A percentile compares a stretch with the other conserved stretches of the same genome.
Conservation (phyloP, 2,329 filamentous ascomycete species). For the Laburnicola sp. region DNA sequence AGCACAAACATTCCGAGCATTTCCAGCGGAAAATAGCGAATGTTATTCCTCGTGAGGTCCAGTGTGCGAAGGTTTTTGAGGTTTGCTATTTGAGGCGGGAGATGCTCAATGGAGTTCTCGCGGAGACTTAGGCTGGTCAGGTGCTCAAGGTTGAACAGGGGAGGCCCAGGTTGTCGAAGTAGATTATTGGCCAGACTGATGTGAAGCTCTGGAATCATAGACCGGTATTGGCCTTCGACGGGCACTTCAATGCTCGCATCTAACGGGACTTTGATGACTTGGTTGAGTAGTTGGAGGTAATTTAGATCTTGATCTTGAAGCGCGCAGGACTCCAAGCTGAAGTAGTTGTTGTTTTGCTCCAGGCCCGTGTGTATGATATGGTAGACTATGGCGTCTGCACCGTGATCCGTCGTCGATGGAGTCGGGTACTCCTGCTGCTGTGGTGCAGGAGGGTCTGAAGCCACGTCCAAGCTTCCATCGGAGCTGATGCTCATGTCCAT, state of each 20-base stretch:
- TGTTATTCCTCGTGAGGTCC: conserved; percentile 28
- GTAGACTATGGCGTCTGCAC: not conserved
- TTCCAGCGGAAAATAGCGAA: conserved; percentile 32
- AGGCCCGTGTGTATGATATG: conserved; percentile 16
- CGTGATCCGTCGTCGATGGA: no score
- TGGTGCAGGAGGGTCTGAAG: not conserved
- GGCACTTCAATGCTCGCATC: conserved; percentile 32
- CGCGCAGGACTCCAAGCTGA: conserved; percentile 16
- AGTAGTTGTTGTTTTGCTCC: conserved; percentile 20
- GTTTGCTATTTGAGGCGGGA: conserved; percentile 31
- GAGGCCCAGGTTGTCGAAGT: conserved; percentile 23
- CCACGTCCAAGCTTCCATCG: conserved; percentile 18
- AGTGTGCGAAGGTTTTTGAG: conserved; percentile 25
- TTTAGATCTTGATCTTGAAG: conserved; percentile 29
- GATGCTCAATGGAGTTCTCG: conserved; percentile 29
- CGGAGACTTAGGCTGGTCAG: conserved; percentile 31
- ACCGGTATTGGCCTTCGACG: conserved; percentile 34
- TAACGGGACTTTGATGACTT: conserved; percentile 28
- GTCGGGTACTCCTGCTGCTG: no score
- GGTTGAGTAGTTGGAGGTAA: conserved; percentile 29
- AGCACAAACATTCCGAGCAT: conserved; percentile 24
- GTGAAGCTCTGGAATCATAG: conserved; percentile 31
- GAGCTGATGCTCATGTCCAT: conserved; percentile 22
- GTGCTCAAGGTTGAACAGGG: conserved; percentile 30
- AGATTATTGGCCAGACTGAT: conserved; percentile 29